Base-by-base conservation (phyloP, 2,329 filamentous ascomycete species). In the Falciphora oryzae region DNA sequence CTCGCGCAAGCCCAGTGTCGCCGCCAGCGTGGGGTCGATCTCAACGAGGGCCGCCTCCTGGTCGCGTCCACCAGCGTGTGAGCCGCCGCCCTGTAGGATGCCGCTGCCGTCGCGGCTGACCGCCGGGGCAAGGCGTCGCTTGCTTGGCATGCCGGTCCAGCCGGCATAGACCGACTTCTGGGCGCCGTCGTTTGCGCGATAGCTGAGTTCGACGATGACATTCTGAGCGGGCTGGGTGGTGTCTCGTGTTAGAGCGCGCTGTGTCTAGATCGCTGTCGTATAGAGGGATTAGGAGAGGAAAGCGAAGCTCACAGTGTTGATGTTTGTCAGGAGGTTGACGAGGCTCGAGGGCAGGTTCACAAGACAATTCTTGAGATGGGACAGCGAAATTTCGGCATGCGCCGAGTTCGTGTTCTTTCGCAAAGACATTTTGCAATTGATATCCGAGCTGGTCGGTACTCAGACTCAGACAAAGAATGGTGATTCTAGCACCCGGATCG, bases 131-230 rank as follows among this genome's bases (percentile, higher is more conserved):
- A 90, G 80, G 75, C 88, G 90, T 73, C 91, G 87, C 82, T 93
- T 96, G 81, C 93, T 97, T 69, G 93, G 90, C 92, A 99, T 96
- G 70, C 95, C 95, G 14, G 95, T 97, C 95, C 95, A 99, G 75
- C 95, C 95, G 66, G 96, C 83, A 74, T 90, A 99, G 71, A 96
- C 83, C 61, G 91, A 96, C 72, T 87, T 85, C 63, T 79, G 77
- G 8, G 81, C 79, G 61, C 76, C 73, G 63, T 80, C 71, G 64
- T 78, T 74, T 67, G 83, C 83, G 72, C 88, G 87, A 78, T 90
- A 96, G 74, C 84, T 90, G 68, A 99, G 84, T 78, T 99, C 95
- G 75, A 99, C 89, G 67, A 98, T 85, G 70, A 98, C 92, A 90
- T 98, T 97, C 79, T 99, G 95, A 44, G 91, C 92, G 66, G 93